Base-by-base conservation (phyloP, 345 rosid genomes). In the Eucalyptus erythrocorys region DNA sequence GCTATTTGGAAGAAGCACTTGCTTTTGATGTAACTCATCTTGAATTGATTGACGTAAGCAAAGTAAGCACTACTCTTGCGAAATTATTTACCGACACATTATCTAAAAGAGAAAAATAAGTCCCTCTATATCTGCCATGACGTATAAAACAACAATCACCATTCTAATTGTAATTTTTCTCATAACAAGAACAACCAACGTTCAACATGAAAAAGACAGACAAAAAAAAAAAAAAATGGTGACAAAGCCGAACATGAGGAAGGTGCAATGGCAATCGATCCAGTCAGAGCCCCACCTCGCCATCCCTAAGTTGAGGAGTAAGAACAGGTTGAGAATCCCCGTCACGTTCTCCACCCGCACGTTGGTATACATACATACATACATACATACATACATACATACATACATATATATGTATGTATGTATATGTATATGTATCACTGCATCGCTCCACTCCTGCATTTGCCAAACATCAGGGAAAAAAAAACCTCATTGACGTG, bases 381-480 rank as follows among this genome's bases (percentile, higher is more conserved):
- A n/a, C n/a, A n/a, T n/a, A n/a, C n/a, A n/a, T n/a, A n/a, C n/a
- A n/a, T n/a, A n/a, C n/a, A n/a, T n/a, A n/a, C n/a, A n/a, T n/a
- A n/a, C n/a, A n/a, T n/a, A n/a, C n/a, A n/a, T n/a, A n/a, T n/a
- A n/a, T n/a, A n/a, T n/a, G n/a, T n/a, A n/a, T n/a, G n/a, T n/a
- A n/a, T n/a, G n/a, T n/a, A n/a, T n/a, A n/a, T n/a, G n/a, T n/a
- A n/a, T n/a, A n/a, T n/a, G n/a, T 10, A 93, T 87, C 49, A 89
- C 87, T 2, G 98, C 99, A 64, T 96, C 99, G 91, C 98, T 95
- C 96, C 50, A 95, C 99, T 80, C 99, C 97, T 76, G 94, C 95
- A 91, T 97, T 95, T 97, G 45, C 53, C 5, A 32, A 32, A 4
- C 14, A 30, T 64, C 32, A 2, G 6, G 16, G 14, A 13, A 61